These are phyloP conservation scores for Acacia crassicarpa DNA, from an alignment of 306 rosid species.

Conservation along the genomic window DNA sequence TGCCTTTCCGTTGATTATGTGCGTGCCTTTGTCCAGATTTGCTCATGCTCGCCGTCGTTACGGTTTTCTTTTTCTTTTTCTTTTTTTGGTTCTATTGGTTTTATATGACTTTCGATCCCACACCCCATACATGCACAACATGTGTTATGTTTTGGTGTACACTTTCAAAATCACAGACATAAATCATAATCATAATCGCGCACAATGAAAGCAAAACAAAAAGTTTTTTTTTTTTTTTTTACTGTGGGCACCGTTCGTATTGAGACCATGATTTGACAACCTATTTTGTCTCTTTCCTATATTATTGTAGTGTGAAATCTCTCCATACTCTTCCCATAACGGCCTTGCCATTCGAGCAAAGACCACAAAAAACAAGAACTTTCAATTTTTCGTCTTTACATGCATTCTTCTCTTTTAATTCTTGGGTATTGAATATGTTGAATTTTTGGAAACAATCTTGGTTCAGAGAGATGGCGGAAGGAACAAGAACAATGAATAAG, in stretches of 20 bases:
- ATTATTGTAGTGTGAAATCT: background rate
- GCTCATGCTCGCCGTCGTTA: background rate
- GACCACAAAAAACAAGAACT: background rate
- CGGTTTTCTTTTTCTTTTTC: background rate
- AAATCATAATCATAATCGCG: background rate
- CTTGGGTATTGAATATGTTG: background rate
- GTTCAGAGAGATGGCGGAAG: background rate
- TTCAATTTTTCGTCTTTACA: background rate
- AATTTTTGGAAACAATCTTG: background rate
- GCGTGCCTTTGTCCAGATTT: background rate
- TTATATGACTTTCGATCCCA: background rate
- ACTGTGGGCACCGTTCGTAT: background rate
- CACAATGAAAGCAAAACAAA: background rate
- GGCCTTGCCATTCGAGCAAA: background rate
- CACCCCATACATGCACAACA: background rate
- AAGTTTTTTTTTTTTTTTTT: background rate
- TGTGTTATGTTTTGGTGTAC: background rate
- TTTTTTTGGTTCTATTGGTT: background rate
- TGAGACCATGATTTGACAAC: background rate
- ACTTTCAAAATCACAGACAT: background rate
- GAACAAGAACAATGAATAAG: background rate
- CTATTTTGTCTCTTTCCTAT: background rate
- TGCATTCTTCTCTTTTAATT: background rate
- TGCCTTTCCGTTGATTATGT: conserved; percentile 6
- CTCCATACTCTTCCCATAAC: background rate